A percentile compares a stretch with the other conserved stretches of the same genome.
Evolutionary conservation across 2,329 filamentous ascomycete genomes (phyloP).

Genomic region (Ascocoryne sarcoides): DNA sequence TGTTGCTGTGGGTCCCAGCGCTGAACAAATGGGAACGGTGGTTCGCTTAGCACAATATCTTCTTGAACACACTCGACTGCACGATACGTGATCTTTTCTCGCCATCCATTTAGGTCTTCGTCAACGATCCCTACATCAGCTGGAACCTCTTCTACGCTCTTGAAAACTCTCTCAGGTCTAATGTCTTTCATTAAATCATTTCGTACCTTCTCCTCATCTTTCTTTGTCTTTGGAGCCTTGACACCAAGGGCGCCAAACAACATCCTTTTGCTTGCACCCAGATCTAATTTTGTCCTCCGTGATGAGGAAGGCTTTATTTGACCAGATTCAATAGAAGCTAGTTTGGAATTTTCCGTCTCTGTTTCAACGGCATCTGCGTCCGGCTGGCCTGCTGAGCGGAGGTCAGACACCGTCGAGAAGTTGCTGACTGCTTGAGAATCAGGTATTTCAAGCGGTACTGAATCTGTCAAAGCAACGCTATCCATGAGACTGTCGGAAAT

Average conservation of each 20-base stretch:
- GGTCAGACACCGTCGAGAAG: not conserved
- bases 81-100: constrained; percentile 60
- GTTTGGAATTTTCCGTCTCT: not conserved
- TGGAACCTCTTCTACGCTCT: constrained; percentile 10
- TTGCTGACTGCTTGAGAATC: not conserved
- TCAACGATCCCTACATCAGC: constrained; percentile 26
- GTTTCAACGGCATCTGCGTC: not conserved
- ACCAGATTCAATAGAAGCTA: constrained; percentile 9
- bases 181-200: constrained; percentile 49
- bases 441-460: not conserved
- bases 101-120: constrained; percentile 59
- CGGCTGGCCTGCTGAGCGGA: not conserved
- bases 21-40: constrained; percentile 84
- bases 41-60: constrained; percentile 57
- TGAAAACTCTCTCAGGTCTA: constrained; percentile 31
- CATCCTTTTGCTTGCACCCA: constrained; percentile 57
- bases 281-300: constrained; percentile 34
- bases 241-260: constrained; percentile 66
- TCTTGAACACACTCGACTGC: constrained; percentile 81
- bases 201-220: constrained; percentile 56
- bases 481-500: no score
- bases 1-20: constrained; percentile 77
- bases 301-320: constrained; percentile 1
- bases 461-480: no score
- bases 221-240: constrained; percentile 57